Evolutionary conservation across 2,329 filamentous ascomycete species (phyloP).

Genomic region (Penicillium aurantiogriseum): DNA sequence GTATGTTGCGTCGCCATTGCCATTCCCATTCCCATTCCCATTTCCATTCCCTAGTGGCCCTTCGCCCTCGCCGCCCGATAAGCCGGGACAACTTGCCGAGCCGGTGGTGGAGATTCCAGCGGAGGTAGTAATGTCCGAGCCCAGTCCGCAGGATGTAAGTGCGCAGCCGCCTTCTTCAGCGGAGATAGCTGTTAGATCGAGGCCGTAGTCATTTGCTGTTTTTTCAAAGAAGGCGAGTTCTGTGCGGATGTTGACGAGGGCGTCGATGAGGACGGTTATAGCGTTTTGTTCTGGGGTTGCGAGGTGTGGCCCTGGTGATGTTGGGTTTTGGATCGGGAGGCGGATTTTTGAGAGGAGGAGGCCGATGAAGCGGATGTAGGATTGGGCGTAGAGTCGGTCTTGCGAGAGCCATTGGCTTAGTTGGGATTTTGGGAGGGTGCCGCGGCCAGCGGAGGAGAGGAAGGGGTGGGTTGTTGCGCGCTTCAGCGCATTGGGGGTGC

Average conservation of each 20-base stretch:
- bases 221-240: slow-evolving; percentile 68
- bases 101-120: slow-evolving; percentile 18
- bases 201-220: slow-evolving; percentile 59
- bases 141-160: slow-evolving; percentile 5
- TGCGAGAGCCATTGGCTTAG: slow-evolving; percentile 69
- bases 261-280: slow-evolving; percentile 62
- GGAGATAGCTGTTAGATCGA: slow-evolving; percentile 50
- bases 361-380: slow-evolving; percentile 67
- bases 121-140: slow-evolving; percentile 15
- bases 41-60: neutral
- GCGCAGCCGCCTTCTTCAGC: slow-evolving; percentile 36
- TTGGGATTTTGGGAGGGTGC: slow-evolving; percentile 55
- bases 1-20: no score
- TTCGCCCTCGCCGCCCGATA: slow-evolving; percentile 29
- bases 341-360: slow-evolving; percentile 62
- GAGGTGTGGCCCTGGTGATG: slow-evolving; percentile 22
- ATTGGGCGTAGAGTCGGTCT: slow-evolving; percentile 69
- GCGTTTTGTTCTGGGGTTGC: slow-evolving; percentile 53
- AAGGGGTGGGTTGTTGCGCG: slow-evolving; percentile 66
- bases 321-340: slow-evolving; percentile 45
- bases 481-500: slow-evolving; percentile 48
- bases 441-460: slow-evolving; percentile 63
- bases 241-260: slow-evolving; percentile 64
- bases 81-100: slow-evolving; percentile 20
- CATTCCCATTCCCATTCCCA: neutral